Percentiles rank a stretch among this genome's conserved stretches.
phyloP scores from a whole-genome alignment of 2,329 filamentous ascomycete genomes.

The Diaporthe citri region DNA sequence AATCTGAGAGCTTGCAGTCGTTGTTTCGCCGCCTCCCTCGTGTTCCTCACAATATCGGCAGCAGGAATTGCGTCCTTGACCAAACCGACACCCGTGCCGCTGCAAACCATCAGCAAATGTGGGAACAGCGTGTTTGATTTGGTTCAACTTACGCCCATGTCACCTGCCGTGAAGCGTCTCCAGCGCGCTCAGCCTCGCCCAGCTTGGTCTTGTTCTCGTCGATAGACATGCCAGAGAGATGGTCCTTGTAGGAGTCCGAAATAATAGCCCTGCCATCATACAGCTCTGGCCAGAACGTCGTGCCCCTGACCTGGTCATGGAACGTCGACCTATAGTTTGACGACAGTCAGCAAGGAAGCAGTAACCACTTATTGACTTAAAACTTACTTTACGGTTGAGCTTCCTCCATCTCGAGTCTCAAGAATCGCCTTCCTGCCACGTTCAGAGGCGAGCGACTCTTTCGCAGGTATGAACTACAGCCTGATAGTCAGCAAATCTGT shows the following conservation, averaged over 20 bases:
- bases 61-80: conserved; percentile 57
- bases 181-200: conserved; percentile 51
- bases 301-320: conserved; percentile 56
- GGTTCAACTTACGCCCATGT: conserved; percentile 46
- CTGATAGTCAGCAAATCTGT: conserved; percentile 5
- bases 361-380: not conserved
- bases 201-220: conserved; percentile 57
- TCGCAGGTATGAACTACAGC: conserved; percentile 56
- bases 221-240: conserved; percentile 54
- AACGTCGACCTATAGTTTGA: conserved; percentile 49
- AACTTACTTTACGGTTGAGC: conserved; percentile 59
- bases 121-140: not conserved
- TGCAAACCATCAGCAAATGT: conserved; percentile 32
- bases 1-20: conserved; percentile 49
- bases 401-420: conserved; percentile 57
- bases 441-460: conserved; percentile 58
- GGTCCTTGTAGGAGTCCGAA: conserved; percentile 55
- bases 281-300: conserved; percentile 54
- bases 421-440: conserved; percentile 56
- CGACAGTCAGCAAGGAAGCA: not conserved
- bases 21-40: conserved; percentile 53
- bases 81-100: conserved; percentile 59
- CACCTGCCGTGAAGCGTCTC: conserved; percentile 54
- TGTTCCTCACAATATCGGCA: conserved; percentile 58
- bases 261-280: conserved; percentile 61